phyloP scores from a whole-genome alignment of 352 stramenopile genomes.

The Phytophthora cryptogea region DNA sequence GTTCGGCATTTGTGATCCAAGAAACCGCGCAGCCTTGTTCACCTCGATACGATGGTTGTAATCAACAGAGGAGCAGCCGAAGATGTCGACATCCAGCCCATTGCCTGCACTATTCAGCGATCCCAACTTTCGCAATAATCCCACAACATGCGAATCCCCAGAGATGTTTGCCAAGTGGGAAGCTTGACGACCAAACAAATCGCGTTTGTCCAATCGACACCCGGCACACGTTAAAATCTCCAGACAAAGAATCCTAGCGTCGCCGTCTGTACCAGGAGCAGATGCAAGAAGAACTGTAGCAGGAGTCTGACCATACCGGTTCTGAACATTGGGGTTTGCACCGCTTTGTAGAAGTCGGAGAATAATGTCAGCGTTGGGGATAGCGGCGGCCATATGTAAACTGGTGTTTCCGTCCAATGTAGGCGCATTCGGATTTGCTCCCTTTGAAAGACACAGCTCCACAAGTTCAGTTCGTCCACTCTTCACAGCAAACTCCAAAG shows the following conservation, averaged over 20 bases:
- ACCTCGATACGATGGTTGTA: conserved; percentile 42
- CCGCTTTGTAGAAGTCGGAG: conserved; percentile 55
- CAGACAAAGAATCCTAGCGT: conserved; percentile 48
- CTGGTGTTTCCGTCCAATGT: conserved; percentile 74
- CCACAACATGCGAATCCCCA: conserved; percentile 37
- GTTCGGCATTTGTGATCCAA: conserved; percentile 39
- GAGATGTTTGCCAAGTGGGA: conserved; percentile 56
- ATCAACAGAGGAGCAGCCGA: conserved; percentile 60
- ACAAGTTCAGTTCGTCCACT: conserved; percentile 53
- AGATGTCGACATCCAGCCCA: conserved; percentile 58
- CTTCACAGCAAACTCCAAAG: conserved; percentile 63
- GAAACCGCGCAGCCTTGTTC: conserved; percentile 33
- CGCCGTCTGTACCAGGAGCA: conserved; percentile 17
- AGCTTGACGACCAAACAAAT: conserved; percentile 71
- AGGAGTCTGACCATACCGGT: conserved; percentile 75
- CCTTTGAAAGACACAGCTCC: conserved; percentile 70
- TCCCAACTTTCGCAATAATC: conserved; percentile 38
- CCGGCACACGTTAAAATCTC: conserved; percentile 57
- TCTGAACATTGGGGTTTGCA: conserved; percentile 62
- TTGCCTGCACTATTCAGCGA: conserved; percentile 26
- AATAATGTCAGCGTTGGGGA: conserved; percentile 54
- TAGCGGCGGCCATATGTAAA: conserved; percentile 66
- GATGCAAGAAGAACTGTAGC: conserved; percentile 53
- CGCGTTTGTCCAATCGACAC: conserved; percentile 48
- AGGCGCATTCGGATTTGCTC: conserved; percentile 58